Base-by-base conservation (phyloP, 2,329 filamentous ascomycete genomes). In the Didymella exigua region DNA sequence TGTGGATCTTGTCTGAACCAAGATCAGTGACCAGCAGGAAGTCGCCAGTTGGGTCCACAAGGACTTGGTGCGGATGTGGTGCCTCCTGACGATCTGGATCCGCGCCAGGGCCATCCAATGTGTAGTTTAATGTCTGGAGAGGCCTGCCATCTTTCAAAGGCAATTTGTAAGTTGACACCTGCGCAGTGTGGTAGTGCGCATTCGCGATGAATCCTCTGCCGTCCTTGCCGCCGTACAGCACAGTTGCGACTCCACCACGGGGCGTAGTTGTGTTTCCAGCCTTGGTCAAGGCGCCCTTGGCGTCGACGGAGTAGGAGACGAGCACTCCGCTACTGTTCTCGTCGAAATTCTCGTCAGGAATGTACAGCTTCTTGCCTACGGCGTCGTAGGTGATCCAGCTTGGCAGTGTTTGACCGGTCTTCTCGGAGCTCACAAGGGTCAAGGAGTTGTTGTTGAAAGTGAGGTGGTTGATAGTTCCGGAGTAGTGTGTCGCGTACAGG, bases 21-120 rank as follows among this genome's bases (percentile, higher is more conserved):
- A 85, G 77, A 59, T 86, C 83, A 1, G 81, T 77, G 13, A 78
- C 76, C 1, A 85, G 69, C 21, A 85, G 61, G 64, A 78, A 85
- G 33, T 75, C 65, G n/a, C 80, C 80, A 0, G 80, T 81, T 1
- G 79, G 81, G 56, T 82, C 83, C 10, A 76, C 70, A 59, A 82
- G 76, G 5, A 78, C 78, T 18, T 81, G 77, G 70, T 86, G 83
- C 5, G 82, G 83, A 60, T 86, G 83, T 9, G 83, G 76, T 6
- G 76, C 78, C 57, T 84, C 79, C 67, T 86, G 84, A 19, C 83
- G 79, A 30, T 65, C 68, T 5, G 79, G 71, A 41, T 76, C 71
- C 13, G 82, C 76, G 0, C 82, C 82, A 0, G 76, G 75, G 5
- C 61, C 62, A 33, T 56, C 49, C 62, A 70, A 64, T 1, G 63